Evolutionary conservation across 306 rosid species (phyloP).

Genomic region (Prunus davidiana): DNA sequence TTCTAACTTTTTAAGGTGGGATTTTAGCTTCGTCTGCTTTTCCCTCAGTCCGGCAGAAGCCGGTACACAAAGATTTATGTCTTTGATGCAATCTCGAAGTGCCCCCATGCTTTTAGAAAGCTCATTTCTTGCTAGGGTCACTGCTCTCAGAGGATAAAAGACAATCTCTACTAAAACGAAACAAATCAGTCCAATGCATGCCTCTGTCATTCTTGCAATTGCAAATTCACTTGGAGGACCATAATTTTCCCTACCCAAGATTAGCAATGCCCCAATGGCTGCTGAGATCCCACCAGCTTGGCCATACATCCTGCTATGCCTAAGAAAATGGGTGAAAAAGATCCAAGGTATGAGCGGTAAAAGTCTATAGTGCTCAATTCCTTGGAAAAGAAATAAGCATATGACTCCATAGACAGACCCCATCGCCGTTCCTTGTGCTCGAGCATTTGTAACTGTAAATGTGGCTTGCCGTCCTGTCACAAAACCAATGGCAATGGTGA

Average conservation of each 20-base stretch:
- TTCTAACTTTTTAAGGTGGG: conserved; percentile 34
- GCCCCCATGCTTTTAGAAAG: conserved; percentile 47
- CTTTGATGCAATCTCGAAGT: conserved; percentile 45
- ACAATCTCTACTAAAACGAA: conserved; percentile 46
- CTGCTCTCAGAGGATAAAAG: conserved; percentile 56
- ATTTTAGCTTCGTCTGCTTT: conserved; percentile 41
- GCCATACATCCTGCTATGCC: conserved; percentile 79
- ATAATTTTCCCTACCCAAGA: conserved; percentile 66
- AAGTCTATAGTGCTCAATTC: conserved; percentile 32
- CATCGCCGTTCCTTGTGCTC: conserved; percentile 77
- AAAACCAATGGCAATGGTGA: conserved; percentile 60
- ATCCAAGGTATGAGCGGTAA: conserved; percentile 68
- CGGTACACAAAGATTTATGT: conserved; percentile 15
- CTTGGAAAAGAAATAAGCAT: conserved; percentile 43
- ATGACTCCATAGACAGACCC: conserved; percentile 75
- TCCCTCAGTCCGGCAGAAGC: conserved; percentile 35
- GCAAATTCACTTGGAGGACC: conserved; percentile 62
- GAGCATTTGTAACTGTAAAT: conserved; percentile 58
- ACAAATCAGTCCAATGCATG: conserved; percentile 65
- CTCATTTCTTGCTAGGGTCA: conserved; percentile 56
- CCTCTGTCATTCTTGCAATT: conserved; percentile 61
- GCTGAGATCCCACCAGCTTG: conserved; percentile 74
- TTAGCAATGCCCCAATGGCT: conserved; percentile 63
- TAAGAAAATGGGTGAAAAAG: conserved; percentile 52
- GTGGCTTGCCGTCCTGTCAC: conserved; percentile 56